Evolutionary conservation across 2,329 filamentous ascomycete genomes (phyloP).

Genomic region (Diaporthe aspalathi): DNA sequence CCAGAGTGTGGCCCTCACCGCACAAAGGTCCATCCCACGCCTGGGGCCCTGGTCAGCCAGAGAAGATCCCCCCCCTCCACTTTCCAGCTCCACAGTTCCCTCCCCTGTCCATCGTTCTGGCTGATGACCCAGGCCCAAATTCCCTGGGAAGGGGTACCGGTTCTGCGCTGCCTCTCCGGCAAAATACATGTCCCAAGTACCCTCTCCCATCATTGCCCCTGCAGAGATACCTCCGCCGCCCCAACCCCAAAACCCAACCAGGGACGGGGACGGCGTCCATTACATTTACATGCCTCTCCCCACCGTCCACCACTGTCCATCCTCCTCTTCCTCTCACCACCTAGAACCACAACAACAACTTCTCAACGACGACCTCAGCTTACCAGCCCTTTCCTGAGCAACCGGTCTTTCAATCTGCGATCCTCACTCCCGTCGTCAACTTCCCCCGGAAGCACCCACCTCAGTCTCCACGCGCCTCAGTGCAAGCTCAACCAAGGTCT

Average conservation of each 20-base stretch:
- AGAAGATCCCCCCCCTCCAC: slow-evolving; percentile 32
- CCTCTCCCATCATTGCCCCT: slow-evolving; percentile 38
- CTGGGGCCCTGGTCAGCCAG: slow-evolving; percentile 30
- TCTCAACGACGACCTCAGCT: slow-evolving; percentile 26
- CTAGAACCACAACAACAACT: slow-evolving; percentile 35
- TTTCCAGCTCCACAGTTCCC: slow-evolving; percentile 27
- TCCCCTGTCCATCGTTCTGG: slow-evolving; percentile 20
- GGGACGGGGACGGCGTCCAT: slow-evolving; percentile 39
- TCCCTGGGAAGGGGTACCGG: slow-evolving; percentile 28
- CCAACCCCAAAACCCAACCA: slow-evolving; percentile 31
- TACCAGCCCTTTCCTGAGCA: not conserved
- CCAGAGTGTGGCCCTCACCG: slow-evolving; percentile 27
- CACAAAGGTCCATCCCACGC: slow-evolving; percentile 34
- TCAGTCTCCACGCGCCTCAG: slow-evolving; percentile 2
- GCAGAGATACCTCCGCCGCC: slow-evolving; percentile 31
- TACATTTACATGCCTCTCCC: slow-evolving; percentile 44
- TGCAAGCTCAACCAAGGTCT: slow-evolving; percentile 13
- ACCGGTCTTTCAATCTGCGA: slow-evolving; percentile 14
- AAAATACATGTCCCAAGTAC: slow-evolving; percentile 36
- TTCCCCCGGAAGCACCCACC: not conserved
- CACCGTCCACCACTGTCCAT: slow-evolving; percentile 36
- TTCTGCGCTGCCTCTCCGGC: slow-evolving; percentile 29
- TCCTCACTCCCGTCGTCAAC: slow-evolving; percentile 13
- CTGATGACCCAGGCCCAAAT: slow-evolving; percentile 31
- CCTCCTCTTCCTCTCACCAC: slow-evolving; percentile 35